These are phyloP conservation scores for Myriosclerotinia curreyana DNA, from an alignment of 2,329 filamentous ascomycete species.

Conservation along the genomic window DNA sequence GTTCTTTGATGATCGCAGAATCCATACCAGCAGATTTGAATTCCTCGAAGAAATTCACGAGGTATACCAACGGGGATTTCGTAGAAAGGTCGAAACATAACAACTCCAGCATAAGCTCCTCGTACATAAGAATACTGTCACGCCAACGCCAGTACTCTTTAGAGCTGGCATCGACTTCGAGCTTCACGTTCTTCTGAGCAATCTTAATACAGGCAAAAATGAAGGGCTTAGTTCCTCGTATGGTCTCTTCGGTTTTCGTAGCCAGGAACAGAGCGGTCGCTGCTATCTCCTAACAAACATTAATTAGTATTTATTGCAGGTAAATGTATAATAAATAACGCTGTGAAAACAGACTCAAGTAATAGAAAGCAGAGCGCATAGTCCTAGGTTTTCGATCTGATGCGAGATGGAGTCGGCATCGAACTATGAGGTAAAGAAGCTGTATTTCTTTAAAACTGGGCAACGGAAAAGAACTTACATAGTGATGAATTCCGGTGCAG, in stretches of 20 bases:
- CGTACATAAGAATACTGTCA: conserved; percentile 87
- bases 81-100: conserved; percentile 93
- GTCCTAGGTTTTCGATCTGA: conserved; percentile 5
- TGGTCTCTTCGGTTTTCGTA: conserved; percentile 96
- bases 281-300: conserved; percentile 63
- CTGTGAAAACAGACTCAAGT: neutral
- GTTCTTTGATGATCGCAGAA: conserved; percentile 49
- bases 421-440: neutral
- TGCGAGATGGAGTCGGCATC: conserved; percentile 22
- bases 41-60: conserved; percentile 76
- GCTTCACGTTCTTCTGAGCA: conserved; percentile 87
- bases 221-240: conserved; percentile 90
- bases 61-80: conserved; percentile 79
- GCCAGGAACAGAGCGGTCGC: conserved; percentile 90
- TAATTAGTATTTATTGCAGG: conserved; percentile 10
- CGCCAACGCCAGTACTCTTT: conserved; percentile 99
- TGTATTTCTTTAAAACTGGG: neutral
- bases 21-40: conserved; percentile 70
- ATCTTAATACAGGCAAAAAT: conserved; percentile 92
- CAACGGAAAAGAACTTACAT: conserved; percentile 55
- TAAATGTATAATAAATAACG: neutral
- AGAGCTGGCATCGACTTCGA: conserved; percentile 91
- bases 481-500: conserved; percentile 75
- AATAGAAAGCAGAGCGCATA: neutral
- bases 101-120: conserved; percentile 87